Base-by-base conservation (phyloP, 768 basidiomycete species). In the Gloeopeniophorella convolvens region DNA sequence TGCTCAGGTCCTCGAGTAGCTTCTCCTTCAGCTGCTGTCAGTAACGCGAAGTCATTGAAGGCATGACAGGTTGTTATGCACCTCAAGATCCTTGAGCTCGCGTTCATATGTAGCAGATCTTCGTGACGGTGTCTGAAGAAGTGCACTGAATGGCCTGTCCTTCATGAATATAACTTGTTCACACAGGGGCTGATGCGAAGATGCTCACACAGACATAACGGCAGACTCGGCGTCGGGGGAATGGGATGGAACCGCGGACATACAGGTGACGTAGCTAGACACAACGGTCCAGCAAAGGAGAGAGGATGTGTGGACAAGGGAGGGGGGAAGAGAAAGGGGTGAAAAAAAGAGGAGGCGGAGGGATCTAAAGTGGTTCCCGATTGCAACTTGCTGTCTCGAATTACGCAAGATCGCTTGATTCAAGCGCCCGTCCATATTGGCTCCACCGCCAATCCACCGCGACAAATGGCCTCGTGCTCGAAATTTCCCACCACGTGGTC, bases 1-100 rank as follows among this genome's bases (percentile, higher is more conserved):
- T 88, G 59, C 81, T 81, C 47, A 89, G 68, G 61, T 81, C 77
- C 58, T 85, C 80, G 33, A 81, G 74, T 20, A 89, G 74, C 61
- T 76, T 79, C 44, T 73, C 72, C 85, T 88, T 59, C 1, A 42
- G 40, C 26, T 24, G 10, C 9, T 13, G 33, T 47, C 24, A 54
- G 45, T 5, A 7, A 16, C 1, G 31, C 9, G 13, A 9, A 35
- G 28, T 24, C 27, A 30, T 2, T 5, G 9, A 24, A 15, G 31
- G 9, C 4, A 18, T 16, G 45, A n/a, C 15, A 13, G 33, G 34
- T n/a, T 8, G n/a, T 10, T n/a, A 24, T n/a, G 24, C 24, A 59
- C 59, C 54, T 59, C 59, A 34, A 59, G 53, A 11, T 59, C 59
- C 20, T 59, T 59, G 35, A 59, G 54, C 21, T 54, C 45, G 12